Conservation (phyloP, 2,329 filamentous ascomycete genomes). For the Aspergillus flavus region DNA sequence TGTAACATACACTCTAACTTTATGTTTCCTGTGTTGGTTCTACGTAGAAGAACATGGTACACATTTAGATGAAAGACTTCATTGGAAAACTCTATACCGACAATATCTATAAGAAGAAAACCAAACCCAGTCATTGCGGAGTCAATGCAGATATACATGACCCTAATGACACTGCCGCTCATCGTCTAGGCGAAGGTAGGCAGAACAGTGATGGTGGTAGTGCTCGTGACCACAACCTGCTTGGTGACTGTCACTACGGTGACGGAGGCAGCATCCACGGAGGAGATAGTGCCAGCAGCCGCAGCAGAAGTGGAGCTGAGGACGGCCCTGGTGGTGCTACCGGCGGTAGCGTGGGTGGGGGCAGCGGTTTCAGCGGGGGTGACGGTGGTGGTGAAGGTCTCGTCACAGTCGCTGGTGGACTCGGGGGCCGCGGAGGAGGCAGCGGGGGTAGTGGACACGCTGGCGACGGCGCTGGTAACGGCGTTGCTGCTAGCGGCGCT, state of each 20-base stretch:
- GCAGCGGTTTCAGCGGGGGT: not conserved
- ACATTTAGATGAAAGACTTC: not conserved
- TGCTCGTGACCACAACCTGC: constrained; percentile 11
- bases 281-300: constrained; percentile 1
- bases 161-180: not conserved
- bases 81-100: not conserved
- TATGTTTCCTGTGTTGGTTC: not conserved
- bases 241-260: constrained; percentile 9
- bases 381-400: not conserved
- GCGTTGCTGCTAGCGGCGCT: not conserved
- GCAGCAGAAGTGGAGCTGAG: not conserved
- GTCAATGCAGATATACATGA: not conserved
- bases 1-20: not conserved
- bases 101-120: not conserved
- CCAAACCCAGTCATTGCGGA: not conserved
- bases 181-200: constrained; percentile 9
- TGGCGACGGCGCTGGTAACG: not conserved
- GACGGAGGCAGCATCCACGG: not conserved
- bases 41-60: not conserved
- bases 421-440: not conserved
- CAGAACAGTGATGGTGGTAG: constrained; percentile 12
- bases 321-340: not conserved
- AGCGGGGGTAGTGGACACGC: not conserved
- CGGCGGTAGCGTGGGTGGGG: not conserved
- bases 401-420: not conserved